Conservation (phyloP, 2,329 filamentous ascomycete genomes). For the Colletotrichum filicis region DNA sequence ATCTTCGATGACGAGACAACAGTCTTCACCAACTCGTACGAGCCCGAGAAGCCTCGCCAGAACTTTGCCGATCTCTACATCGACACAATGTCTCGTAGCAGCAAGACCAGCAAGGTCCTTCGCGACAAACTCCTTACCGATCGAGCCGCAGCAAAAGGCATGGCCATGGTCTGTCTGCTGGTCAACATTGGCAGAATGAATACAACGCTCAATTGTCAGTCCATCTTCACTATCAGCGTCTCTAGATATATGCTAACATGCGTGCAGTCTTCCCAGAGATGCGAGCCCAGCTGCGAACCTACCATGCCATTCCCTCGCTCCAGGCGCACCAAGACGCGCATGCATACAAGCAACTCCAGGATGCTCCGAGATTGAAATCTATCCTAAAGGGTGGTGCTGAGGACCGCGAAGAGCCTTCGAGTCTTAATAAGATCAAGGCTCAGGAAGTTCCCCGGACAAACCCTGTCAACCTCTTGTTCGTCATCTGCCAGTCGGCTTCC, state of each 20-base stretch:
- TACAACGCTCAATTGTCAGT: slow-evolving; percentile 93
- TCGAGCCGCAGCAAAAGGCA: slow-evolving; percentile 90
- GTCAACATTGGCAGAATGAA: slow-evolving; percentile 99
- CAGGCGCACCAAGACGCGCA: slow-evolving; percentile 95
- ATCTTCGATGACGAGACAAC: slow-evolving; percentile 79
- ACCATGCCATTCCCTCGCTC: slow-evolving; percentile 96
- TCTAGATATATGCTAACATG: slow-evolving; percentile 33
- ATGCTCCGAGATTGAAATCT: slow-evolving; percentile 94
- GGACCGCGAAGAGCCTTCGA: slow-evolving; percentile 84
- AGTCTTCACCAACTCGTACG: slow-evolving; percentile 94
- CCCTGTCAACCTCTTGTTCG: slow-evolving; percentile 96
- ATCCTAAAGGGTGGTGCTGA: slow-evolving; percentile 97
- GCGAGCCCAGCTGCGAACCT: slow-evolving; percentile 96
- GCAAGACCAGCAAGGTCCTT: slow-evolving; percentile 98
- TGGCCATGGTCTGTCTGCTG: slow-evolving; percentile 98
- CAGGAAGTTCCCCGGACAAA: slow-evolving; percentile 81
- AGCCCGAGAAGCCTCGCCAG: slow-evolving; percentile 68
- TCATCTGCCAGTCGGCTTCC: slow-evolving; percentile 88
- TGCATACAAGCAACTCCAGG: slow-evolving; percentile 97
- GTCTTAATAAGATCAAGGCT: slow-evolving; percentile 83
- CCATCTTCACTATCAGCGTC: slow-evolving; percentile 25
- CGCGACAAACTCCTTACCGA: slow-evolving; percentile 96
- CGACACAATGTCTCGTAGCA: slow-evolving; percentile 97
- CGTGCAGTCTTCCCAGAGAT: slow-evolving; percentile 94
- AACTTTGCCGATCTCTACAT: slow-evolving; percentile 97